These are phyloP conservation scores for Sechiopsis laciniata DNA, from an alignment of 306 rosid species.

Conservation along the genomic window DNA sequence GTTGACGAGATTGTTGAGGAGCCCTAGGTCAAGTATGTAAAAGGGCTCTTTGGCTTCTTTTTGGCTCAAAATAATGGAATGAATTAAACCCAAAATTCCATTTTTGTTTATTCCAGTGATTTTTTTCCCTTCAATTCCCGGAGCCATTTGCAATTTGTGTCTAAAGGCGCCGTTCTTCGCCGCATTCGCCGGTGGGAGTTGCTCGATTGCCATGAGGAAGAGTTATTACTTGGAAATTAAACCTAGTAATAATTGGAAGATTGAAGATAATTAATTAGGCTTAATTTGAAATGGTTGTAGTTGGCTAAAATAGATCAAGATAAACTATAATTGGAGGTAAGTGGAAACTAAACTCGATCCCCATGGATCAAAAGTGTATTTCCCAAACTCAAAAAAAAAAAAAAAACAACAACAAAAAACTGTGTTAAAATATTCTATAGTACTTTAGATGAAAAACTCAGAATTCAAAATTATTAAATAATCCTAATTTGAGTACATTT, in stretches of 20 bases:
- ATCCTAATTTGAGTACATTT: no score
- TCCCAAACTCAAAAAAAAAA: no score
- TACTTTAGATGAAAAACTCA: no score
- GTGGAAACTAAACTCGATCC: no score
- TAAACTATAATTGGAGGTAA: no score
- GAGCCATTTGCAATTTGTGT: background rate
- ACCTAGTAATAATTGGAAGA: background rate
- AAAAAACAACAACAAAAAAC: no score
- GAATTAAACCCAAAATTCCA: background rate
- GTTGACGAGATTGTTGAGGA: conserved; percentile 11
- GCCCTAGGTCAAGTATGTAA: conserved; percentile 13
- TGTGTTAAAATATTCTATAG: no score
- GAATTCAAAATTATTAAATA: no score
- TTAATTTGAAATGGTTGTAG: no score
- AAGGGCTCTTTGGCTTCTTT: conserved; percentile 14
- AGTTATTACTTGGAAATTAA: background rate
- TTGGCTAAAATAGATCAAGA: background rate
- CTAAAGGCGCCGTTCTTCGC: background rate
- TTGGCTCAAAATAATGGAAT: conserved; percentile 22
- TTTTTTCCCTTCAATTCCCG: background rate
- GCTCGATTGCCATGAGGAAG: background rate
- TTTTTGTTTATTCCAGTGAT: background rate
- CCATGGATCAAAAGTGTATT: no score
- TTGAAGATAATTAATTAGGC: background rate
- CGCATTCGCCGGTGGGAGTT: background rate